Percentiles rank a stretch among this genome's conserved stretches.
Evolutionary conservation across 176 grass and related monocot genomes (phyloP).

Genomic region (Dendrocalamus sinicus): DNA sequence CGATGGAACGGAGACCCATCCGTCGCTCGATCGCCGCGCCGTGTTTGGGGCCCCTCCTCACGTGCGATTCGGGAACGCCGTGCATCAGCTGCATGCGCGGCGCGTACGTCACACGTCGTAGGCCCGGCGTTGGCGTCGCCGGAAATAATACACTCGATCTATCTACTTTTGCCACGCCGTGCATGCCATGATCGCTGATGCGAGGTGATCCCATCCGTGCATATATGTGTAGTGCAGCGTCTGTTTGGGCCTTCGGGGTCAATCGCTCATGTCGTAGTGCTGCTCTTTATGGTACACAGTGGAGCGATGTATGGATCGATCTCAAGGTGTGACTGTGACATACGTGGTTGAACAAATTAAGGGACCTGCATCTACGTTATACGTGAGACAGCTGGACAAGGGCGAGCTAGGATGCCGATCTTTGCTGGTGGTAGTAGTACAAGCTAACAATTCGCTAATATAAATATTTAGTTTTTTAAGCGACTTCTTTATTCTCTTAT

Average conservation of each 20-base stretch:
- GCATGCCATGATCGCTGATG: neutral
- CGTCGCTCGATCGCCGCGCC: neutral
- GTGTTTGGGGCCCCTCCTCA: slow-evolving; percentile 41
- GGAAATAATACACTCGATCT: neutral
- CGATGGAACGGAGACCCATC: neutral
- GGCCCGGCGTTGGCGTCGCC: slow-evolving; percentile 36
- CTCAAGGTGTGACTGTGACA: neutral
- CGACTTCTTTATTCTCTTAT: too few species aligned
- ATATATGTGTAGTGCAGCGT: neutral
- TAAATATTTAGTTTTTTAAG: too few species aligned
- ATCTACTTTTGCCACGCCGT: neutral
- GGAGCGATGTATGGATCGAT: neutral
- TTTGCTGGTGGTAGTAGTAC: neutral
- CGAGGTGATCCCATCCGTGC: slow-evolving; percentile 31
- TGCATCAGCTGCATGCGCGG: neutral
- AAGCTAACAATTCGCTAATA: neutral
- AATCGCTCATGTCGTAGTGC: neutral
- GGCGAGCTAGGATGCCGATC: neutral
- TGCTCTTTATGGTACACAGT: slow-evolving; percentile 21
- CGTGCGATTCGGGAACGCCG: slow-evolving; percentile 39
- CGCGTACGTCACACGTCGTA: neutral
- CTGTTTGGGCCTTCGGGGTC: neutral
- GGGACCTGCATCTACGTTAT: neutral
- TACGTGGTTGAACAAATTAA: neutral
- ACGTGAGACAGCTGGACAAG: neutral